Conservation (phyloP, 2,329 filamentous ascomycete species). For the Periconia digitata region DNA sequence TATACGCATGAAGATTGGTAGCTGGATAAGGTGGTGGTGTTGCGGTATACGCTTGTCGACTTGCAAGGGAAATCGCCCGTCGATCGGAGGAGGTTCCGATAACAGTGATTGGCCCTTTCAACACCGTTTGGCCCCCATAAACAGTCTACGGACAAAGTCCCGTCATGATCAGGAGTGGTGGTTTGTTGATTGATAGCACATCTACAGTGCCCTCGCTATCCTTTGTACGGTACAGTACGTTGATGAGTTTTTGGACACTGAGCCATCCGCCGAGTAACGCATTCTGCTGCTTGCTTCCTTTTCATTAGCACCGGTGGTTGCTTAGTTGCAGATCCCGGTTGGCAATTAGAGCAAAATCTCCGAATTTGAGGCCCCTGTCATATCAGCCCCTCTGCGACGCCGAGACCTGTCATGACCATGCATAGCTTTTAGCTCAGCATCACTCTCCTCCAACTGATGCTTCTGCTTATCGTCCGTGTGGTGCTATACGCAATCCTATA, state of each 20-base stretch:
- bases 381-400: neutral
- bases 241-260: too few relatives aligned
- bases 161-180: too few relatives aligned
- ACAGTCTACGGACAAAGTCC: neutral
- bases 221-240: too few relatives aligned
- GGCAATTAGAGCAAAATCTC: neutral
- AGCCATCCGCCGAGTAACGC: too few relatives aligned
- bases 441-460: too few relatives aligned
- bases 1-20: neutral
- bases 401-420: neutral
- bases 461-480: too few relatives aligned
- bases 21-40: neutral
- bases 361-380: neutral
- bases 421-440: too few relatives aligned
- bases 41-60: neutral
- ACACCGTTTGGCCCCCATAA: neutral
- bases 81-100: neutral
- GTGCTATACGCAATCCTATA: too few relatives aligned
- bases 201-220: too few relatives aligned
- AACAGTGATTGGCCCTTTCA: neutral
- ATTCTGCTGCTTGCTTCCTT: too few relatives aligned
- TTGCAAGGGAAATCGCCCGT: neutral
- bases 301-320: too few relatives aligned
- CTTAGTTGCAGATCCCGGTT: neutral
- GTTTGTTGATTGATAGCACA: too few relatives aligned